phyloP scores from a whole-genome alignment of 2,329 filamentous ascomycete species.

The Fusarium sp. region DNA sequence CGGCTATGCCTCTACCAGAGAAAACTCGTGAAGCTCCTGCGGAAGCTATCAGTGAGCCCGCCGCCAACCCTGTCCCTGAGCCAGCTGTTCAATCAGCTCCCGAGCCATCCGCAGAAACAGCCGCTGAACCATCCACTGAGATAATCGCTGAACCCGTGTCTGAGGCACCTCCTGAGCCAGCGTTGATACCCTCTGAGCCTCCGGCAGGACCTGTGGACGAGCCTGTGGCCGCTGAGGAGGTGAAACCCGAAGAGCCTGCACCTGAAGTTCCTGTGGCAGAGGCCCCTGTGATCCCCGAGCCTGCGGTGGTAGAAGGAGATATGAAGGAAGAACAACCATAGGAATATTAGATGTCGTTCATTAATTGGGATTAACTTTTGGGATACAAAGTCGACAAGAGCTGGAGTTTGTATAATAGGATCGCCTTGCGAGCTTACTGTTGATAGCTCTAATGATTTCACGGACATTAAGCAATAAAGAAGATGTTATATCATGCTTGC shows the following conservation, averaged over 20 bases:
- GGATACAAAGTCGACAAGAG: conserved; percentile 15
- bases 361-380: background rate
- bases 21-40: conserved; percentile 23
- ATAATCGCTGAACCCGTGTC: background rate
- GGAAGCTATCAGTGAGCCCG: conserved; percentile 7
- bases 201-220: conserved; percentile 11
- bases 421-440: conserved; percentile 2
- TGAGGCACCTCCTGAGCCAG: background rate
- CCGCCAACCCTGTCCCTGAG: conserved; percentile 6
- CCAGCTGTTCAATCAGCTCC: background rate
- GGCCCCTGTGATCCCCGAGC: conserved; percentile 8
- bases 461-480: conserved; percentile 26
- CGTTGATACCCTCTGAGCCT: background rate
- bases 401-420: conserved; percentile 40
- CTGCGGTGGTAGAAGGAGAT: conserved; percentile 8
- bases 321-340: conserved; percentile 24
- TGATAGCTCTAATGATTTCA: conserved; percentile 33
- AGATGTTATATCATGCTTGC: conserved; percentile 1
- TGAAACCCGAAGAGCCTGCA: conserved; percentile 26
- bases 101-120: background rate
- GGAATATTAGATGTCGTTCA: conserved; percentile 7
- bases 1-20: conserved; percentile 13
- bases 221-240: conserved; percentile 8
- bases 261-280: conserved; percentile 22
- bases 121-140: background rate